Base-by-base conservation (phyloP, 768 basidiomycete genomes). In the Kwoniella dendrophila region DNA sequence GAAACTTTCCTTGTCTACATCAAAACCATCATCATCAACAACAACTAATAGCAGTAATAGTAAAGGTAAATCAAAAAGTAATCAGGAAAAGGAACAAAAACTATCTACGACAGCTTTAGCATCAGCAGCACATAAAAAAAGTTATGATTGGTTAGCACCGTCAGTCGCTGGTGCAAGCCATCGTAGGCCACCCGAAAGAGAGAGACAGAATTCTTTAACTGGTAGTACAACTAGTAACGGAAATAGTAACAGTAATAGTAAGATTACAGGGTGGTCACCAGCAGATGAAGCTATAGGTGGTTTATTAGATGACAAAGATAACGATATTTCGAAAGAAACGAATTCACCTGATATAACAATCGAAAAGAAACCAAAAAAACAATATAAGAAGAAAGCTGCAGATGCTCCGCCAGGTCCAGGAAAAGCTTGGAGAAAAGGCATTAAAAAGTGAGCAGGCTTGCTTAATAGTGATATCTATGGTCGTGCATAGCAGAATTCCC, bases 91-190 rank as follows among this genome's bases (percentile, higher is more conserved):
- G 36, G 20, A 41, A 29, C 32, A 32, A 6, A 18, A 22, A 26
- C 11, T 7, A 16, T 11, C 12, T 7, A 22, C 33, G 44, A 36
- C 45, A 14, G 30, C 1, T 16, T 14, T 47, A 43, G 33, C 58
- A 29, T 47, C 56, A n/a, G 67, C 68, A n/a, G 67, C 68, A 20
- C 56, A 65, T 61, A 16, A 67, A 30, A 75, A 75, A 55, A 60
- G 63, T 11, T 75, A 75, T 34, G 73, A 72, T 48, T 75, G 73
- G 73, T 41, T 75, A 0, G 52, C 59, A 27, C 73, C 73, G n/a
- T 62, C 63, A 24, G 41, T 56, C 2, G 71, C 66, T 14, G 64
- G 61, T 16, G 73, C 73, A 18, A 62, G 58, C 16, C 73, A 75
- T 62, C 69, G 63, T 43, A 71, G 73, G 56, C 73, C 73, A 20